These are phyloP conservation scores for Coniochaeta hoffmannii DNA, from an alignment of 2,329 filamentous ascomycete species.

Conservation along the genomic window DNA sequence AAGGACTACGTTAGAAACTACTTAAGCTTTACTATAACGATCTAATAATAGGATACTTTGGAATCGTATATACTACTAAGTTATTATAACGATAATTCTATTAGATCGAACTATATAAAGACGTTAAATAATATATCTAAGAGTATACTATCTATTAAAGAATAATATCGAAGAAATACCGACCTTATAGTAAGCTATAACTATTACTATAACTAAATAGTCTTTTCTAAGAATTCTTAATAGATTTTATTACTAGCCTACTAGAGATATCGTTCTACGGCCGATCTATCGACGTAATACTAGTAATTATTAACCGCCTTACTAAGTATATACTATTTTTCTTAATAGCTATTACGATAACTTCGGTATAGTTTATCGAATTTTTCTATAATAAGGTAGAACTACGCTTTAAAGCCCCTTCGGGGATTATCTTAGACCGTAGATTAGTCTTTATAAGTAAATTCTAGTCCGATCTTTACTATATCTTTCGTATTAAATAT, in stretches of 20 bases:
- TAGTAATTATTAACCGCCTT: neutral
- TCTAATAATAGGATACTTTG: no score
- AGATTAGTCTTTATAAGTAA: neutral
- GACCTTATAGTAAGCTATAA: constrained; percentile 3
- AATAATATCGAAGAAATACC: neutral
- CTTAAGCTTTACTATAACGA: no score
- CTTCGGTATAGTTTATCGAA: neutral
- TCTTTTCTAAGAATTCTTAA: neutral
- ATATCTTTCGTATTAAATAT: constrained; percentile 1
- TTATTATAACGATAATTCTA: neutral
- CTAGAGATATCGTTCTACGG: neutral
- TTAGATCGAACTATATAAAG: constrained; percentile 1
- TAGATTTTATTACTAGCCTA: neutral
- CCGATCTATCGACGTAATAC: neutral
- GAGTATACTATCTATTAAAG: neutral
- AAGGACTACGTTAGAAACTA: no score
- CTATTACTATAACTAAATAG: no score
- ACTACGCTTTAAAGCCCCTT: neutral
- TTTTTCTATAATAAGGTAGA: neutral
- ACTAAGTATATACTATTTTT: neutral
- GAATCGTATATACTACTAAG: no score
- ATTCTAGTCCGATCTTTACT: constrained; percentile 4
- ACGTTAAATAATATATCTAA: neutral
- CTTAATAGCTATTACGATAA: neutral
- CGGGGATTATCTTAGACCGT: neutral